A percentile compares a stretch with the other conserved stretches of the same genome.
phyloP scores from a whole-genome alignment of 108 stramenopile genomes.

The Pseudonitzschia pungens region DNA sequence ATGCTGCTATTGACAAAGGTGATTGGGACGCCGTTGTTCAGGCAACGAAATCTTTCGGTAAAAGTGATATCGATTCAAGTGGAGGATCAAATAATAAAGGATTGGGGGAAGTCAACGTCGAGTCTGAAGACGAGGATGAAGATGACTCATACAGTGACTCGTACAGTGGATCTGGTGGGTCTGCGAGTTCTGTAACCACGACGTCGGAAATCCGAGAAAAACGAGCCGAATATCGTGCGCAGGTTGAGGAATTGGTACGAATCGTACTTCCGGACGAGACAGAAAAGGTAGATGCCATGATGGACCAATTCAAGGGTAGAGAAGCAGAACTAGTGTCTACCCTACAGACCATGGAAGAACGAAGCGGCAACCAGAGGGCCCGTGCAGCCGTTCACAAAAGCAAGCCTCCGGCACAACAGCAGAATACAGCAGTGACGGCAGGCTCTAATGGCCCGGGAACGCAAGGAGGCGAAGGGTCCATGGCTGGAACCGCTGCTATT shows the following conservation, averaged over 20 bases:
- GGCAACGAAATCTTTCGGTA: conserved; percentile 30
- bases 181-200: conserved; percentile 16
- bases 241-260: conserved; percentile 75
- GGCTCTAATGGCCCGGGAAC: conserved; percentile 12
- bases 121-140: conserved; percentile 24
- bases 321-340: conserved; percentile 80
- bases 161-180: conserved; percentile 8
- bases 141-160: conserved; percentile 30
- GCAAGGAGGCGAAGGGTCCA: conserved; percentile 33
- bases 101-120: not conserved
- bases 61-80: conserved; percentile 18
- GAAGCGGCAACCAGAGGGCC: conserved; percentile 67
- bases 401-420: conserved; percentile 36
- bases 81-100: conserved; percentile 3
- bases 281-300: conserved; percentile 80
- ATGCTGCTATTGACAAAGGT: conserved; percentile 38
- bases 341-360: conserved; percentile 79
- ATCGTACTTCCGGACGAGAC: conserved; percentile 75
- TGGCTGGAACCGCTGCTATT: conserved; percentile 52
- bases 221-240: conserved; percentile 63
- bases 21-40: conserved; percentile 51
- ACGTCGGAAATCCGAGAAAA: conserved; percentile 24
- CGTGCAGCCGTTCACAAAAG: conserved; percentile 77
- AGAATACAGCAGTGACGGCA: conserved; percentile 13
- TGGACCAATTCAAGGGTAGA: conserved; percentile 77